Percentiles rank a stretch among this genome's conserved stretches.
phyloP scores from a whole-genome alignment of 371 early-diverging fungal genomes.

The Mortierella sp. region DNA sequence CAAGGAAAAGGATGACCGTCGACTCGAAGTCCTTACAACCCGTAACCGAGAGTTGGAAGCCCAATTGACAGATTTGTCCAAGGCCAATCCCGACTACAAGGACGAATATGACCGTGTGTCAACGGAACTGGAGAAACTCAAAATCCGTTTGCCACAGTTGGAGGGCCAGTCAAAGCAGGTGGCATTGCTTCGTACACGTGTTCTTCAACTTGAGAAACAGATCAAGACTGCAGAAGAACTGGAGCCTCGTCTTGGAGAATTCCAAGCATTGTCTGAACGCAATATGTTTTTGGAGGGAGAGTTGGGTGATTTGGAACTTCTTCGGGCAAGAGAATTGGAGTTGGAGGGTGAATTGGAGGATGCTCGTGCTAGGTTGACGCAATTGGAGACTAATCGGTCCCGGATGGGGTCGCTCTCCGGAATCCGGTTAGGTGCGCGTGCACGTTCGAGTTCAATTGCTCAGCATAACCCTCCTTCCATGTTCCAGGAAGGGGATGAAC shows the following conservation, averaged over 20 bases:
- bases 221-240: slow-evolving; percentile 50
- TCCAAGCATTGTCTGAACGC: slow-evolving; percentile 40
- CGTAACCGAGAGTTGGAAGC: slow-evolving; percentile 45
- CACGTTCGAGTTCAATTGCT: slow-evolving; percentile 38
- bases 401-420: slow-evolving; percentile 43
- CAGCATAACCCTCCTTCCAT: slow-evolving; percentile 29
- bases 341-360: slow-evolving; percentile 36
- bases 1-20: slow-evolving; percentile 52
- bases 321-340: slow-evolving; percentile 51
- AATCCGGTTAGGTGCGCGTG: slow-evolving; percentile 21
- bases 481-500: slow-evolving; percentile 35
- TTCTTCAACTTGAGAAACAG: slow-evolving; percentile 44
- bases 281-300: slow-evolving; percentile 47
- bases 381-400: slow-evolving; percentile 34
- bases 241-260: slow-evolving; percentile 41
- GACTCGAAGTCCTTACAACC: slow-evolving; percentile 24
- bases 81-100: slow-evolving; percentile 42
- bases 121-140: slow-evolving; percentile 41
- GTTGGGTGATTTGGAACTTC: slow-evolving; percentile 42
- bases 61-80: slow-evolving; percentile 26
- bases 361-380: slow-evolving; percentile 29
- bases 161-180: slow-evolving; percentile 52
- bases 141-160: slow-evolving; percentile 39
- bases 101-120: slow-evolving; percentile 45
- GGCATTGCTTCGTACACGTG: slow-evolving; percentile 33